Percentiles rank a stretch among this genome's conserved stretches.
Conservation (phyloP, 768 basidiomycete species). For the Candolleomyces efflorescens region DNA sequence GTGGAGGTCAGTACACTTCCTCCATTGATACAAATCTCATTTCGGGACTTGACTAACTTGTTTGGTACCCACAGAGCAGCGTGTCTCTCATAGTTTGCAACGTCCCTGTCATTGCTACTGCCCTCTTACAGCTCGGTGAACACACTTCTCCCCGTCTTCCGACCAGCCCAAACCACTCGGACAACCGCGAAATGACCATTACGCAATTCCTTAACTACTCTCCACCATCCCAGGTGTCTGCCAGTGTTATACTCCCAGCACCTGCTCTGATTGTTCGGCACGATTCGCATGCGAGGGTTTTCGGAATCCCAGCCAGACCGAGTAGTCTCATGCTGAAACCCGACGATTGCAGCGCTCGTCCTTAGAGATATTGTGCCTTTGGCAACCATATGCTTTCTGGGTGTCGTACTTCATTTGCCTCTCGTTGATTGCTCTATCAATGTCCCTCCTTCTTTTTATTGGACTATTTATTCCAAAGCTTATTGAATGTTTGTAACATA, state of each 20-base stretch:
- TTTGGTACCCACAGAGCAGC: slow-evolving; percentile 19
- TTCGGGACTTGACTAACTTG: background rate
- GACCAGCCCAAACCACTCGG: background rate
- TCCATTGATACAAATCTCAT: background rate
- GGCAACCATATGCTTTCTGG: no score
- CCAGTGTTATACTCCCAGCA: background rate
- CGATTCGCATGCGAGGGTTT: background rate
- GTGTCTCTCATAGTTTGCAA: slow-evolving; percentile 36
- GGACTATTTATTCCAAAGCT: no score
- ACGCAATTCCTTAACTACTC: background rate
- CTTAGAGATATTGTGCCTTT: no score
- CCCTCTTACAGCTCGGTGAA: slow-evolving; percentile 9
- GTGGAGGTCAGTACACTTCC: slow-evolving; percentile 32
- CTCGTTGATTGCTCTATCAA: no score
- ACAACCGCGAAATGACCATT: background rate
- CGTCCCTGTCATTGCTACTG: slow-evolving; percentile 32
- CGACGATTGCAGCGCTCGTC: background rate
- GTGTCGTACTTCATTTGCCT: no score
- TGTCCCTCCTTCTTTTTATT: no score
- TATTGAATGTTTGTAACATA: no score
- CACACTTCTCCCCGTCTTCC: background rate
- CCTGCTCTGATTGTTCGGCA: background rate
- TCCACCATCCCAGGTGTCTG: background rate
- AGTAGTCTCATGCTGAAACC: slow-evolving; percentile 1
- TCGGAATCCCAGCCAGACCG: background rate